Evolutionary conservation across 257 asterid genomes (phyloP), one percentile per base, ranked within the genome.

Genomic region (Solanum appendiculatum): DNA sequence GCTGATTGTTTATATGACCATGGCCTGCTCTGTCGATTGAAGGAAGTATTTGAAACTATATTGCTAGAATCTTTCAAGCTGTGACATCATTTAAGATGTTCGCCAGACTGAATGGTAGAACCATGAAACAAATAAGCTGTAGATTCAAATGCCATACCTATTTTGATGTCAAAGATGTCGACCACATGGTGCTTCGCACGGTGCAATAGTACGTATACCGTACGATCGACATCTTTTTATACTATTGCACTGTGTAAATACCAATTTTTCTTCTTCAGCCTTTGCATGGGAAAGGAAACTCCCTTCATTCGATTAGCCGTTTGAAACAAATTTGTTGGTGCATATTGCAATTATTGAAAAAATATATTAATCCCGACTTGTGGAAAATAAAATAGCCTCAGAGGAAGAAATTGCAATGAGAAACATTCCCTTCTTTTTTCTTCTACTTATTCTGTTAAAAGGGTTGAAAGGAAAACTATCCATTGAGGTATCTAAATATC

Each of bases 151-250:
- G 18, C 64, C 64, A 20, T 21, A 8, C 20, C 12, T 56, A 0
- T 14, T 0, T 68, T 0, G 23, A 68, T 15, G 0, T 68, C 23
- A 14, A 29, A 68, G 74, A 27, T 68, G 21, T 0, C 39, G 0
- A 14, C 21, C 23, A 29, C 39, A 68, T 20, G 64, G 74, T 0
- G 21, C 39, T 29, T 68, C 14, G 11, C 74, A 68, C 21, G 3
- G 74, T 68, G 39, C 23, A 29, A 68, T 68, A 29, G 37, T 13
- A 64, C 25, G 70, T 63, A 25, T 63, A 0, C 33, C 33, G 0
- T 2, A 25, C 25, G 33, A 1, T 23, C 34, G 23, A 42, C 82
- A 23, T 74, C 36, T 2, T 77, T 25, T 42, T 77, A 42, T 42
- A 77, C 3, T 8, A 33, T 31, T 69, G 77, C n/a, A 4, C 0